These are phyloP conservation scores for Coemansia sp. DNA, from an alignment of 192 early-diverging fungal genomes.

Conservation along the genomic window DNA sequence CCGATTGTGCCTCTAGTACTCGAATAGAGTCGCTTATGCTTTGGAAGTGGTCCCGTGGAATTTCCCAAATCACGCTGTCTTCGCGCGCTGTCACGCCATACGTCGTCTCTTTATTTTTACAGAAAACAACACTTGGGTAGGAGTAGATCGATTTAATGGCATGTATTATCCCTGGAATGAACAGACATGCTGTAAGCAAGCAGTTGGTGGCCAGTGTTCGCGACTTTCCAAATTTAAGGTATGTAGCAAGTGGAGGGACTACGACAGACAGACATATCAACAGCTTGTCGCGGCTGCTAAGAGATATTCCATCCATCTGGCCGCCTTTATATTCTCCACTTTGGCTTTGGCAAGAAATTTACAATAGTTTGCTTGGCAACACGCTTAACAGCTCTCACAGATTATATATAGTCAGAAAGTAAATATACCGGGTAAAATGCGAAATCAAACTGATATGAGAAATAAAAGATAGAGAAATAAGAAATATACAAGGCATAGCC, in stretches of 20 bases:
- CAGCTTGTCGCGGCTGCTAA: slow-evolving; percentile 38
- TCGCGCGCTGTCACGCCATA: slow-evolving; percentile 17
- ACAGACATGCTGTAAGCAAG: slow-evolving; percentile 32
- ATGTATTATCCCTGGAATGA: slow-evolving; percentile 37
- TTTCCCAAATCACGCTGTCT: slow-evolving; percentile 45
- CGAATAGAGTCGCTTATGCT: slow-evolving; percentile 39
- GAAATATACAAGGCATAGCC: too few relatives aligned
- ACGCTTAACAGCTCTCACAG: background rate
- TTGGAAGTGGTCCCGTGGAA: slow-evolving; percentile 38
- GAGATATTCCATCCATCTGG: slow-evolving; percentile 36
- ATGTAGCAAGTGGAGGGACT: slow-evolving; percentile 34
- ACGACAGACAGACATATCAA: slow-evolving; percentile 26
- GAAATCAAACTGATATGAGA: too few relatives aligned
- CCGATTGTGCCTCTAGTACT: slow-evolving; percentile 25
- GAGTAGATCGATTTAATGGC: slow-evolving; percentile 33
- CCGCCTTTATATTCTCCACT: background rate
- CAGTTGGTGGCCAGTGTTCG: slow-evolving; percentile 33
- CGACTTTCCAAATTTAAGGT: slow-evolving; percentile 45
- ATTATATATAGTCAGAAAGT: too few relatives aligned
- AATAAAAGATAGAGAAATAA: too few relatives aligned
- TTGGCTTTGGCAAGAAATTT: background rate
- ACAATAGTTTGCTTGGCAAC: too few relatives aligned
- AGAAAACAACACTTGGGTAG: slow-evolving; percentile 46
- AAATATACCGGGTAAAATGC: too few relatives aligned
- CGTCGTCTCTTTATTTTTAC: slow-evolving; percentile 18